These are phyloP conservation scores for Pyrus communis DNA, from an alignment of 306 rosid genomes.

Conservation along the genomic window DNA sequence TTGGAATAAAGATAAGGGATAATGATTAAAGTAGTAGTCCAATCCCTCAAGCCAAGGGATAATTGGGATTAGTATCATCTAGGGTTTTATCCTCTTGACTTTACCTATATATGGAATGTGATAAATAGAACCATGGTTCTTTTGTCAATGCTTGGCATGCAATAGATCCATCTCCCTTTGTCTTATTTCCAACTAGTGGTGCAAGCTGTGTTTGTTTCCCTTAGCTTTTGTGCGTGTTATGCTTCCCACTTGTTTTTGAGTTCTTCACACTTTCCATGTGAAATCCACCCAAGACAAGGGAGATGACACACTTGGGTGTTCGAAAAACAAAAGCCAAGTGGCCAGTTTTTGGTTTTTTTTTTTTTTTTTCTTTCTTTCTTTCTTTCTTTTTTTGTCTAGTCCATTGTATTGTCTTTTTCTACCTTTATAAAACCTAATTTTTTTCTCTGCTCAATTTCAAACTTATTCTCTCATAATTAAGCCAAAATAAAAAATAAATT, in stretches of 20 bases:
- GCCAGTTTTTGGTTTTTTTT: neutral
- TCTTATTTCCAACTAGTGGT: neutral
- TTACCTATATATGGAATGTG: neutral
- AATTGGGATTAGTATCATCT: neutral
- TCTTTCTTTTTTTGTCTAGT: neutral
- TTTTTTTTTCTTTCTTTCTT: neutral
- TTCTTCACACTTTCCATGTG: neutral
- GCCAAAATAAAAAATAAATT: neutral
- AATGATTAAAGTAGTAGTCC: neutral
- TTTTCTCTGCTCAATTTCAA: neutral
- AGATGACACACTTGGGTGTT: neutral
- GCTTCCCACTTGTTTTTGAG: neutral
- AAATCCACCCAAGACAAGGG: neutral
- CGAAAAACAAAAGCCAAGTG: neutral
- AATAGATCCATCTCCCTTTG: neutral
- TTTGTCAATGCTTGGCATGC: neutral
- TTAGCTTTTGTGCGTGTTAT: neutral
- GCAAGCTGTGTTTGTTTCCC: neutral
- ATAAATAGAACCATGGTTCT: neutral
- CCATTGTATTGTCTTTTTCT: neutral
- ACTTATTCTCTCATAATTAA: neutral
- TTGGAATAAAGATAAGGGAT: neutral
- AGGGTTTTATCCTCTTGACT: neutral
- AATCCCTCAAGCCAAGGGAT: neutral
- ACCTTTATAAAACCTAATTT: neutral